Conservation (phyloP, 192 early-diverging fungal species). For the Backusella westeae region DNA sequence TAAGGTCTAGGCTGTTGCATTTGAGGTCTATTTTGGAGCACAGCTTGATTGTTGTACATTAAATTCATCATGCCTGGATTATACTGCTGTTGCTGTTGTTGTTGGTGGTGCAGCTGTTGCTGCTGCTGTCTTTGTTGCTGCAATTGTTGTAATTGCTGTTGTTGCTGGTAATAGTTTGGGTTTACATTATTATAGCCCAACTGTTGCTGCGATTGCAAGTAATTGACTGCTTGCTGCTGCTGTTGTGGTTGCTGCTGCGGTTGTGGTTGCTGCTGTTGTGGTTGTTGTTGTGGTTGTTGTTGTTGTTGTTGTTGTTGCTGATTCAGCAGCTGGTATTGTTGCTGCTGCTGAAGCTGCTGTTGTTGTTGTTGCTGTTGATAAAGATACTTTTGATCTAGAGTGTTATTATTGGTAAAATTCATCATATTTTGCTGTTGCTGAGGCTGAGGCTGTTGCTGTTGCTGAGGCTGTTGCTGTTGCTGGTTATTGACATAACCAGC, state of each 20-base stretch:
- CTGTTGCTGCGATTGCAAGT: background rate
- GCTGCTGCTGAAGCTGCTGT: background rate
- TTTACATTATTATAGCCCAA: background rate
- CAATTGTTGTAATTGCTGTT: background rate
- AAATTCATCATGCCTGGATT: background rate
- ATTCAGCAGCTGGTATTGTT: background rate
- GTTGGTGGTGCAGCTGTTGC: background rate
- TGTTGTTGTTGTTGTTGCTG: background rate
- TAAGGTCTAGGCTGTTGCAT: background rate
- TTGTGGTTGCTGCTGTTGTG: background rate
- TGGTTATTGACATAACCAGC: background rate
- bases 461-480: background rate
- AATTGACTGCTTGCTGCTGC: background rate
- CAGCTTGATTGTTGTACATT: constrained; percentile 1
- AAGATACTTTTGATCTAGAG: background rate
- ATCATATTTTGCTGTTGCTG: background rate
- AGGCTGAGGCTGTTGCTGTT: background rate
- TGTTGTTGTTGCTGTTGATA: background rate
- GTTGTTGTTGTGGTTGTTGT: background rate
- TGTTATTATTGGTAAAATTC: background rate
- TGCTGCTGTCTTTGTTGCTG: background rate
- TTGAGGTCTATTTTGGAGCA: constrained; percentile 4
- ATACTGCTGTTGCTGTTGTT: background rate
- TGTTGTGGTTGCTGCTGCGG: background rate
- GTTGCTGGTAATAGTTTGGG: background rate